These are phyloP conservation scores for Calocera cornea DNA, from an alignment of 768 basidiomycete species.

Conservation along the genomic window DNA sequence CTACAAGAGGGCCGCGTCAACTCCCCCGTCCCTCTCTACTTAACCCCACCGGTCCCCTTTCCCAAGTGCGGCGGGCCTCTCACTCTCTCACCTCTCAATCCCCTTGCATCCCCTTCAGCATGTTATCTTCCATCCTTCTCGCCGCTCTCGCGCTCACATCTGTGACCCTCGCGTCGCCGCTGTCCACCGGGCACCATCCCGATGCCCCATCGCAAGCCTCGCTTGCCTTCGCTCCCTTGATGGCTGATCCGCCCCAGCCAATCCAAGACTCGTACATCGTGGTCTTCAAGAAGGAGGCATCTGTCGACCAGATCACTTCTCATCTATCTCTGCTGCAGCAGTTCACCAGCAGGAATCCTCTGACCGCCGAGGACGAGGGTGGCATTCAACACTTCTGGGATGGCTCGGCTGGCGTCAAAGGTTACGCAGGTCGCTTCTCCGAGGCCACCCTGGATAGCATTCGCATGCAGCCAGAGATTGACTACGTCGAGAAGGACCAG, in stretches of 20 bases:
- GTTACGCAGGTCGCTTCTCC: conserved; percentile 74
- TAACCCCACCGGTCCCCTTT: background rate
- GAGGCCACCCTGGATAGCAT: conserved; percentile 56
- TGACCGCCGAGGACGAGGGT: conserved; percentile 35
- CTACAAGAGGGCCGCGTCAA: background rate
- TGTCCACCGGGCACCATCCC: background rate
- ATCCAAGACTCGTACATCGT: conserved; percentile 93
- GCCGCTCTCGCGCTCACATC: conserved; percentile 2
- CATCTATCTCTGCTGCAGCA: conserved; percentile 66
- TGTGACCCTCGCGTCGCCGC: background rate
- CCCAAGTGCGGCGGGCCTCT: background rate
- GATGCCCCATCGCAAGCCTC: background rate
- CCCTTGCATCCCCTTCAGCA: background rate
- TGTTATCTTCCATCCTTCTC: background rate
- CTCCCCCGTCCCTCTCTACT: background rate
- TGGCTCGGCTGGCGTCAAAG: conserved; percentile 41
- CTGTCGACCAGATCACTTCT: conserved; percentile 45
- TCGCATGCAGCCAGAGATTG: conserved; percentile 75
- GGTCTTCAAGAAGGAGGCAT: conserved; percentile 61
- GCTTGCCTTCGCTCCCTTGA: background rate
- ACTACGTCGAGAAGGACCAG: conserved; percentile 87
- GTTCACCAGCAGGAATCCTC: conserved; percentile 43
- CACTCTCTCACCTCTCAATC: background rate
- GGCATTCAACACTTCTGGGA: conserved; percentile 57
- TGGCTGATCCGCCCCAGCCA: conserved; percentile 39